Conservation (phyloP, 768 basidiomycete species). For the Pleurotus cornucopiae region DNA sequence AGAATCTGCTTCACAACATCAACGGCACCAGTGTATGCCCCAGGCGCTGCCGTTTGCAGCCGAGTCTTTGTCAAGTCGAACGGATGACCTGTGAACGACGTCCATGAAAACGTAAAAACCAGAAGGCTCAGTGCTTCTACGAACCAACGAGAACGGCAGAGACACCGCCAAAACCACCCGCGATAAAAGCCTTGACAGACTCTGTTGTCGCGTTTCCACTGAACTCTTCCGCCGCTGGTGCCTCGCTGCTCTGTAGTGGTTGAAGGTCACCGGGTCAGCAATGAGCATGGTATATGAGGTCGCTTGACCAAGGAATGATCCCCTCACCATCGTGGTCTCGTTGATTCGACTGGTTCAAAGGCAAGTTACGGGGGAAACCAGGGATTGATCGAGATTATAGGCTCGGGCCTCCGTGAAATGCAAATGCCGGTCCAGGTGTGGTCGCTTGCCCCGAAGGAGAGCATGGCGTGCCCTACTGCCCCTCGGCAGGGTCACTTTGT, state of each 20-base stretch:
- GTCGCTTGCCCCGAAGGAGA: not conserved
- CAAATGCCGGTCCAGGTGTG: not conserved
- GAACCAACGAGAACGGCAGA: conserved; percentile 85
- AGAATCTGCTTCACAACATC: conserved; percentile 92
- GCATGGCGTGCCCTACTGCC: not conserved
- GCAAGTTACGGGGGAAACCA: not conserved
- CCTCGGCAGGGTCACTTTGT: not conserved
- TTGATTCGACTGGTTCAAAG: conserved; percentile 1
- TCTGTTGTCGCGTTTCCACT: conserved; percentile 37
- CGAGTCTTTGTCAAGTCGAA: conserved; percentile 98
- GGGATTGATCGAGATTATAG: not conserved
- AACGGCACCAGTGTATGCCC: conserved; percentile 85
- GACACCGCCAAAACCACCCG: conserved; percentile 91
- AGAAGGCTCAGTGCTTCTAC: conserved; percentile 22
- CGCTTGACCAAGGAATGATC: not conserved
- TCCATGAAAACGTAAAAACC: conserved; percentile 1
- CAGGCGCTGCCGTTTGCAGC: conserved; percentile 86
- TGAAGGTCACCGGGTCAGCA: not conserved
- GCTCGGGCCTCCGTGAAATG: conserved; percentile 7
- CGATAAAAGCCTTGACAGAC: conserved; percentile 78
- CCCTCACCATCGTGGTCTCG: conserved; percentile 4
- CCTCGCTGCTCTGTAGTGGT: conserved; percentile 28
- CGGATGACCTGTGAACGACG: conserved; percentile 69
- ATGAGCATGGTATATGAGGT: not conserved
- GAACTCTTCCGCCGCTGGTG: conserved; percentile 29